These are phyloP conservation scores for Coemansia furcata DNA, from an alignment of 192 early-diverging fungal genomes.

Conservation along the genomic window DNA sequence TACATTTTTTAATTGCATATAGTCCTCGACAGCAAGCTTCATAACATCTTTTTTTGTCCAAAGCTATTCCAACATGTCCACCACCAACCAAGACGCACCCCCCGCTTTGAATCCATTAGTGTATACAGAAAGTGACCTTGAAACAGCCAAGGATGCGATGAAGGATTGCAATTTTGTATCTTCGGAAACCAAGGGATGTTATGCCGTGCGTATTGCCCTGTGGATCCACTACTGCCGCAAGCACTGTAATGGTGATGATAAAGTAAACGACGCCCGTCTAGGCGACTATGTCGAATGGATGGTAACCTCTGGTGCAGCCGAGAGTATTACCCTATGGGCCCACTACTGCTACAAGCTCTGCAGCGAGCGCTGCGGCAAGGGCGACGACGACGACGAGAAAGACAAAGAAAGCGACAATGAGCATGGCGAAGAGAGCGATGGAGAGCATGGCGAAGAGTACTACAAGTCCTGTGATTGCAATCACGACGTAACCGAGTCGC, in stretches of 20 bases:
- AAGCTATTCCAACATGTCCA: too few relatives aligned
- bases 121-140: slow-evolving; percentile 10
- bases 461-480: slow-evolving; percentile 13
- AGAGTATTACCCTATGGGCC: slow-evolving; percentile 41
- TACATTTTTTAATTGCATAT: background rate
- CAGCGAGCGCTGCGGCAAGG: too few relatives aligned
- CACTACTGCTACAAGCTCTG: slow-evolving; percentile 31
- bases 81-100: too few relatives aligned
- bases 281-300: slow-evolving; percentile 50
- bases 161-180: slow-evolving; percentile 33
- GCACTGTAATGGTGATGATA: slow-evolving; percentile 29
- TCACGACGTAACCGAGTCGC: slow-evolving; percentile 24
- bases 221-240: slow-evolving; percentile 46
- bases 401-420: too few relatives aligned
- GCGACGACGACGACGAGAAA: too few relatives aligned
- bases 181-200: slow-evolving; percentile 39
- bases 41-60: too few relatives aligned
- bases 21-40: background rate
- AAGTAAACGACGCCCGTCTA: slow-evolving; percentile 24
- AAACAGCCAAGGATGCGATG: slow-evolving; percentile 38
- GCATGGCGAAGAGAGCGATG: too few relatives aligned
- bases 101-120: background rate
- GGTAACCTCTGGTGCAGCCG: slow-evolving; percentile 41
- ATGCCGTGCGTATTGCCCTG: slow-evolving; percentile 43
- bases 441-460: too few relatives aligned